phyloP scores from a whole-genome alignment of 1,284 basidiomycete species.

The Ganoderma leucocontextum region DNA sequence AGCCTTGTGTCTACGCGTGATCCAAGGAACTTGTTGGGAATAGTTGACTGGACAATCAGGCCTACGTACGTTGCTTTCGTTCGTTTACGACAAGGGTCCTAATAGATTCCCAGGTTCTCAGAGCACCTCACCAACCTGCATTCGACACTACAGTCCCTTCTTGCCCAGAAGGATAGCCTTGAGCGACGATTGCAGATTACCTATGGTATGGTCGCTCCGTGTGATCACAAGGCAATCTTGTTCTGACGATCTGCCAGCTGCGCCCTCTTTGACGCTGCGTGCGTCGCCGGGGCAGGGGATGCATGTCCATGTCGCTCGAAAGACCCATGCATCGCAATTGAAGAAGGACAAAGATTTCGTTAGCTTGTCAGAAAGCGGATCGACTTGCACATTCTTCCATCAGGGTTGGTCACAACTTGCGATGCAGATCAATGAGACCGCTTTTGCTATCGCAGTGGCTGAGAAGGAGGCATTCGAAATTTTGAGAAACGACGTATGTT shows the following conservation, averaged over 20 bases:
- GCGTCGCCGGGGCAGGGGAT: conserved; percentile 73
- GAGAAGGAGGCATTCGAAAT: conserved; percentile 79
- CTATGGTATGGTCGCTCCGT: conserved; percentile 53
- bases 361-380: conserved; percentile 64
- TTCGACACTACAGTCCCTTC: conserved; percentile 52
- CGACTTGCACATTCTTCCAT: conserved; percentile 77
- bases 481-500: conserved; percentile 70
- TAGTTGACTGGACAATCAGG: conserved; percentile 66
- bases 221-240: conserved; percentile 8
- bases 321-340: conserved; percentile 62
- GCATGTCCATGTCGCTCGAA: conserved; percentile 77
- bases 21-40: conserved; percentile 31
- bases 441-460: conserved; percentile 58
- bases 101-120: conserved; percentile 68
- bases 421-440: conserved; percentile 65
- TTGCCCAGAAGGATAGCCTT: conserved; percentile 57
- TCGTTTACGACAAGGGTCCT: conserved; percentile 14
- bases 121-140: conserved; percentile 65
- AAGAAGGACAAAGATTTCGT: conserved; percentile 60
- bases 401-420: conserved; percentile 84
- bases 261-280: conserved; percentile 76
- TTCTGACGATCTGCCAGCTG: conserved; percentile 51
- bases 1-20: conserved; percentile 29
- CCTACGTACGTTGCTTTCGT: conserved; percentile 62
- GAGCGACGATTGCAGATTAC: conserved; percentile 60